These are phyloP conservation scores for Aristolochia contorta DNA, from an alignment of 164 flowering plant genomes.

Conservation along the genomic window DNA sequence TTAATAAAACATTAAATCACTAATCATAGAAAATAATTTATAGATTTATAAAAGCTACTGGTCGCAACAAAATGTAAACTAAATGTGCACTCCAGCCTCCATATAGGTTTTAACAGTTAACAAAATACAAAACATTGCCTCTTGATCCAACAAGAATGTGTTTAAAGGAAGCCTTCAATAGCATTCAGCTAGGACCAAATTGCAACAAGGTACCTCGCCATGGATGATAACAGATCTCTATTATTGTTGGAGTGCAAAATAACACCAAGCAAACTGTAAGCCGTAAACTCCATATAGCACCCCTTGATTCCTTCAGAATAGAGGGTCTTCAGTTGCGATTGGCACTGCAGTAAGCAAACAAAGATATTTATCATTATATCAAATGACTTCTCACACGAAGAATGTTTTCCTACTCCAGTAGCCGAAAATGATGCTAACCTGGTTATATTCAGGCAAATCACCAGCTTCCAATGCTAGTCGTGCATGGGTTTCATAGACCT, in stretches of 20 bases:
- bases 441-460: constrained; percentile 91
- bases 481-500: constrained; percentile 99
- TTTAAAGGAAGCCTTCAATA: not conserved
- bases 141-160: not conserved
- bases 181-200: too few species aligned
- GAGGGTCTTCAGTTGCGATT: constrained; percentile 77
- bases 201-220: constrained; percentile 56
- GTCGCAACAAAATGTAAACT: too few species aligned
- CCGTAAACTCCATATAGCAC: constrained; percentile 81
- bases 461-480: constrained; percentile 85
- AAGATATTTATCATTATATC: not conserved
- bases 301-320: constrained; percentile 93
- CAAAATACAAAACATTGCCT: too few species aligned
- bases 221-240: constrained; percentile 76
- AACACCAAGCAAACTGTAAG: constrained; percentile 81
- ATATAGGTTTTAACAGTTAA: too few species aligned
- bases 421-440: constrained; percentile 34
- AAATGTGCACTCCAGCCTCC: too few species aligned
- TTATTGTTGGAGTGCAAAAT: constrained; percentile 79
- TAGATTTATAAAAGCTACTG: too few species aligned
- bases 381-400: too few species aligned
- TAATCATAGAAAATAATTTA: not conserved
- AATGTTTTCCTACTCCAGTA: too few species aligned
- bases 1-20: not conserved
- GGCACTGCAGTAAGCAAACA: constrained; percentile 53